These are phyloP conservation scores for Hirschioporus abietinus DNA, from an alignment of 768 basidiomycete genomes.

Conservation along the genomic window DNA sequence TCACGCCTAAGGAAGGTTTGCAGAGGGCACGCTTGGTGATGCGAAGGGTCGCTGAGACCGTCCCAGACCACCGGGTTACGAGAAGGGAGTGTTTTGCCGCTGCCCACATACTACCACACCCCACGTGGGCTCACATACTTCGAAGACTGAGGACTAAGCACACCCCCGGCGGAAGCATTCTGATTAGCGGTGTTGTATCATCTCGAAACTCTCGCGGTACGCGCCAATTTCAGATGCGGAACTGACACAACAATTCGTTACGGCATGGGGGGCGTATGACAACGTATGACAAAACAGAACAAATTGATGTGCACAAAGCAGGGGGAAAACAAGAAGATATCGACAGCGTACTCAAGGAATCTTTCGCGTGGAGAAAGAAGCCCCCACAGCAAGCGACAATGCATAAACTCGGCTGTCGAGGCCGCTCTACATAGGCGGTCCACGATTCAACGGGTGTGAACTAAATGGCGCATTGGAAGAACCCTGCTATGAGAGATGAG, in stretches of 20 bases:
- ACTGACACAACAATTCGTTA: not conserved
- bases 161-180: not conserved
- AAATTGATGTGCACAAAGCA: not conserved
- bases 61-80: not conserved
- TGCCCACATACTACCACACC: not conserved
- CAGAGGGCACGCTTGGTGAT: not conserved
- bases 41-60: not conserved
- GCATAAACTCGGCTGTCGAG: not conserved
- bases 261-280: not conserved
- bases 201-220: not conserved
- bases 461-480: not conserved
- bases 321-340: not conserved
- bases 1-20: not conserved
- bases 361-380: not conserved
- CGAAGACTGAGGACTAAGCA: not conserved
- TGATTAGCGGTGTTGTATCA: not conserved
- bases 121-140: not conserved
- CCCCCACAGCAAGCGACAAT: not conserved
- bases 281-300: not conserved
- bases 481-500: not conserved
- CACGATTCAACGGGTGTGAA: not conserved
- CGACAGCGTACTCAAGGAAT: not conserved
- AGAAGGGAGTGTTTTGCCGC: not conserved
- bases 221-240: not conserved
- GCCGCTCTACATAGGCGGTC: not conserved